phyloP scores from a whole-genome alignment of 1,284 basidiomycete species.

The Chondrostereum purpureum region DNA sequence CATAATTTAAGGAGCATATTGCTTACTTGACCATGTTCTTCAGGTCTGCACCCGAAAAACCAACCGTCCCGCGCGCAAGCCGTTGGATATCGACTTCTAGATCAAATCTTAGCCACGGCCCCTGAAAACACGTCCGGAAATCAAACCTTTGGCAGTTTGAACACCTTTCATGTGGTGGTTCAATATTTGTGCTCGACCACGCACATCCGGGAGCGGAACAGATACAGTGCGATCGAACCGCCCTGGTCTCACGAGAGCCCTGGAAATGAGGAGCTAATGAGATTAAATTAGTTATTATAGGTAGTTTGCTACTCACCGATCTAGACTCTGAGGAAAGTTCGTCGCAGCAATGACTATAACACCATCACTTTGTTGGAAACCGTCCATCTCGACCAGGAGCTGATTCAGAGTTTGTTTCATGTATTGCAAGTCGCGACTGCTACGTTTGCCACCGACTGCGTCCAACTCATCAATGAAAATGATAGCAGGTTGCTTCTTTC shows the following conservation, averaged over 20 bases:
- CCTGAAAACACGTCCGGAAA: conserved; percentile 6
- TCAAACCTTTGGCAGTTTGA: conserved; percentile 51
- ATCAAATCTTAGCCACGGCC: conserved; percentile 5
- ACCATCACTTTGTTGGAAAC: conserved; percentile 86
- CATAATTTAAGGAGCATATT: conserved; percentile 6
- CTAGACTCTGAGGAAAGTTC: conserved; percentile 89
- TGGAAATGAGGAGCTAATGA: conserved; percentile 24
- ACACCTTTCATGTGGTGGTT: conserved; percentile 85
- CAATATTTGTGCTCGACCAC: conserved; percentile 83
- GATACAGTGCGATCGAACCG: conserved; percentile 89
- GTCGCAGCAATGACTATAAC: conserved; percentile 93
- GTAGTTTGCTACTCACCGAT: conserved; percentile 51
- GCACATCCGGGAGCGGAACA: conserved; percentile 86
- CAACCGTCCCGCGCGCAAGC: conserved; percentile 85
- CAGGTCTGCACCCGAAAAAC: conserved; percentile 88
- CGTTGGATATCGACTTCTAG: conserved; percentile 76
- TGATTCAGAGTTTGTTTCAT: conserved; percentile 93
- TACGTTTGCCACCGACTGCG: conserved; percentile 90
- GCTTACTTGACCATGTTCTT: conserved; percentile 89
- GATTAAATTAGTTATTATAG: too few relatives aligned
- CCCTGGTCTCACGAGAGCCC: conserved; percentile 88
- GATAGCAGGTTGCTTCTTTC: conserved; percentile 92
- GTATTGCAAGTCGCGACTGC: conserved; percentile 81
- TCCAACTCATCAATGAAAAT: conserved; percentile 95
- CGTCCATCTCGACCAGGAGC: conserved; percentile 91